Base-by-base conservation (phyloP, 164 flowering plant genomes). In the Malania oleifera region DNA sequence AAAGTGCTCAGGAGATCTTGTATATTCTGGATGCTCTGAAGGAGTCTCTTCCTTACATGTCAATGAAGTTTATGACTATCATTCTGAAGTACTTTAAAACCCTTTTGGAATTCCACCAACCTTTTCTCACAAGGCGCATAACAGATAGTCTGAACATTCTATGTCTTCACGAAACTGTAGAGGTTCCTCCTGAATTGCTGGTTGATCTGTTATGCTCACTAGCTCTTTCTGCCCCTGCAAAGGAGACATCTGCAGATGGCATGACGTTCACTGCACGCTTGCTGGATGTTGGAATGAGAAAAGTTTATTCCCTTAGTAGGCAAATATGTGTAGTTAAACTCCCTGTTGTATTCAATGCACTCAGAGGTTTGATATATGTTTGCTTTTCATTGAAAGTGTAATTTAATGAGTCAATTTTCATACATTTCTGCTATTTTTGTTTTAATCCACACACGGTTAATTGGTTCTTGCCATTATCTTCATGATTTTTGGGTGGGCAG, bases 1-100 rank as follows among this genome's bases (percentile, higher is more conserved):
- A 71, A 63, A 93, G 91, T 60, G 99, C 91, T 41, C 84, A 81
- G 74, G 80, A 86, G 71, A 82, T 91, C 43, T 72, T 95, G 1
- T 72, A 78, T 62, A 57, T 91, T 73, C 70, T 95, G 45, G 85
- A 84, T 62, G 84, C 89, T 50, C 65, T 95, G 12, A 89, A 82
- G 69, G 78, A 84, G 17, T 82, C 87, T 60, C 91, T 95, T 54
- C 84, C 96, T 45, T 76, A 75, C 19, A 65, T 91, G 82, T 79
- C 90, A 1, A 26, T 29, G 37, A 83, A 84, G 59, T 75, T 62
- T 64, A 68, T 68, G 7, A 71, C 83, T n/a, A 69, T 52, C 57
- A 73, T 77, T 43, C 69, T 95, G 25, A 83, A 89, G 71, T 67
- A 77, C 73, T 89, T 59, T 67, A 89, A 85, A 76, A 63, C 82